These are phyloP conservation scores for Penicillium sp. DNA, from an alignment of 2,329 filamentous ascomycete genomes.

Conservation along the genomic window DNA sequence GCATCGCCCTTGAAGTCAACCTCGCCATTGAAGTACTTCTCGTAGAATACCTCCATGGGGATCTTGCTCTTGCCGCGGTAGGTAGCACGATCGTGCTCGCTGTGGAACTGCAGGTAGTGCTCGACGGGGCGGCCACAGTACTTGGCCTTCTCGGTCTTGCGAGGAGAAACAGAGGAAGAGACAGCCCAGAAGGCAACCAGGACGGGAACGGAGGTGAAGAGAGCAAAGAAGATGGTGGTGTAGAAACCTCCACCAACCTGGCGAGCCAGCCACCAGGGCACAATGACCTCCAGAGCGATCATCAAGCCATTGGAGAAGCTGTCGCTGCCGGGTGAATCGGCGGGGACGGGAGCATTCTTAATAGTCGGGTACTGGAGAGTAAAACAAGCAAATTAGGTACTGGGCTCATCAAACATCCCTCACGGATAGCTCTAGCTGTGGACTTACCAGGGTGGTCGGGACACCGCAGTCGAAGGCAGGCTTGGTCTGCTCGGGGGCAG, in stretches of 20 bases:
- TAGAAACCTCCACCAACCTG: constrained; percentile 81
- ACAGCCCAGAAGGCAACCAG: constrained; percentile 79
- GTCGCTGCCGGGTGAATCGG: constrained; percentile 79
- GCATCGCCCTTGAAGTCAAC: constrained; percentile 94
- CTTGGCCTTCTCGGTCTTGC: constrained; percentile 88
- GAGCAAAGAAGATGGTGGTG: constrained; percentile 81
- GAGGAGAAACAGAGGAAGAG: constrained; percentile 76
- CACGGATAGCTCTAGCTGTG: constrained; percentile 12
- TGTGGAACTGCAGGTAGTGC: constrained; percentile 66
- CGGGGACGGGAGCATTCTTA: constrained; percentile 90
- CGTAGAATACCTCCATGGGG: constrained; percentile 78
- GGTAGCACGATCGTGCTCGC: constrained; percentile 47
- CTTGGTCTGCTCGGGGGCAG: constrained; percentile 53
- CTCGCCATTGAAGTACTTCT: constrained; percentile 95
- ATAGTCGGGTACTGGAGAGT: constrained; percentile 73
- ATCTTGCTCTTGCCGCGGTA: constrained; percentile 53
- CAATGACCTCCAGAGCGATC: constrained; percentile 64
- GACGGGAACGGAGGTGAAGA: constrained; percentile 77
- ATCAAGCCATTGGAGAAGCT: constrained; percentile 83
- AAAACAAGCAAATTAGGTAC: constrained; percentile 6
- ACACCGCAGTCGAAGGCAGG: constrained; percentile 60
- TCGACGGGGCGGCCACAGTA: constrained; percentile 84
- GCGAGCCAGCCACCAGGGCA: constrained; percentile 80
- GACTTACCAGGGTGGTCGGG: constrained; percentile 59
- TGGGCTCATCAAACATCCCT: background rate